Evolutionary conservation across 148 eudicot genomes (phyloP), one percentile per base, ranked within the genome.

Genomic region (Rhododendron ovatum): DNA sequence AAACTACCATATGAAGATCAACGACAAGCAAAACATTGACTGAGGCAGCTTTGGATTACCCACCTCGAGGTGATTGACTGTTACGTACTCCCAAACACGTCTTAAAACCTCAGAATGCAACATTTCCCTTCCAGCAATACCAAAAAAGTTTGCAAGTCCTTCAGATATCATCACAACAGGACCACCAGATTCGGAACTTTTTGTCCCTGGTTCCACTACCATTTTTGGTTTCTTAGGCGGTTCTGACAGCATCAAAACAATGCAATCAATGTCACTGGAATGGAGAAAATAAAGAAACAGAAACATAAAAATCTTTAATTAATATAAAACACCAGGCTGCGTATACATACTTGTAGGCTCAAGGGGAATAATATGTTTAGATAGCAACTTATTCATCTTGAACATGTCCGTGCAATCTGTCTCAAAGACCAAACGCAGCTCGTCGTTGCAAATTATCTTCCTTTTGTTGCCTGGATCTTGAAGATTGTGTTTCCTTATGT

Each of bases 381-480:
- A 85, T 39, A 94, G 93, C 92, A 93, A 82, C 88, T 93, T 93
- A 89, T 94, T 93, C 93, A 93, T 91, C 91, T 92, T 89, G 88
- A 94, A 93, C 97, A 91, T 91, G 88, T 94, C 92, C 30, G 94
- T 94, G 69, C 91, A 85, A 84, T 93, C 94, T 2, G 91, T 91
- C 90, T 93, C 94, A 82, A 94, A 93, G 76, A 93, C 89, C 77
- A 90, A 85, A 33, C 93, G 95, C 81, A 94, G 90, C 86, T 91
- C 93, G 43, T 93, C 95, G 81, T 93, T 92, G 88, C 97, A 93
- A 69, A 90, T 90, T 82, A 93, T 92, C 90, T 91, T 95, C 92
- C 98, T 96, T 87, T 95, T 96, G 91, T 96, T 96, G 74, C 92
- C 93, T 65, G 99, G 99, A 88, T 96, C 99, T 91, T 96, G 99